Base-by-base conservation (phyloP, 495 filamentous ascomycete genomes). In the Filosporella fistucella region DNA sequence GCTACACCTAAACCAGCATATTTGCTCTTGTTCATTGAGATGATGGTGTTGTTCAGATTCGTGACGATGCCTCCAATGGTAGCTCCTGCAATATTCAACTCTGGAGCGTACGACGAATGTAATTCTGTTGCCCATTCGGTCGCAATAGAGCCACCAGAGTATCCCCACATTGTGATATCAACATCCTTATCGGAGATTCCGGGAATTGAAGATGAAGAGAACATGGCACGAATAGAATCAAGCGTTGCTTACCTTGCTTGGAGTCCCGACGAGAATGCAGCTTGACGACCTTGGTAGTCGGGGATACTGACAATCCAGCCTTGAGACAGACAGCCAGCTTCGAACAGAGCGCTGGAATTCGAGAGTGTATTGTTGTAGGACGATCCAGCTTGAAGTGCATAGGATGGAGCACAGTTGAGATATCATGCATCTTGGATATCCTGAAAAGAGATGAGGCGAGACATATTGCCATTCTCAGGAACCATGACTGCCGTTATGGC, bases 141-240 rank as follows among this genome's bases (percentile, higher is more conserved):
- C 0, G 77, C 76, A 37, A 80, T 63, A 1, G 68, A 63, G 25
- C 77, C 78, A n/a, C 78, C 77, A 5, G 72, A 77, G 49, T 80
- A 82, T 4, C 77, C 78, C 71, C 69, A 78, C 53, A 78, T 49
- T 1, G 63, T n/a, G 16, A 38, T 21, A 5, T 20, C 17, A 6
- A 54, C 52, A 6, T 62, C 7, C 13, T 26, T 47, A 18, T 49
- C 42, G 1, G 35, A 45, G 0, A 61, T 55, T 7, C 59, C 56
- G 1, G 72, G 38, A 11, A 26, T 11, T 10, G 68, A 2, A 67
- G 74, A 6, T 0, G 62, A 57, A 6, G 57, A 54, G 72, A 46
- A 21, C 6, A 67, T 63, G 0, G 73, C 72, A 16, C 70, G 68
- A 16, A 74, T 47, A 14, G 61, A 65, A 47, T 80, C 74, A 6